Conservation (phyloP, 257 asterid species). For the Cinchona pubescens region DNA sequence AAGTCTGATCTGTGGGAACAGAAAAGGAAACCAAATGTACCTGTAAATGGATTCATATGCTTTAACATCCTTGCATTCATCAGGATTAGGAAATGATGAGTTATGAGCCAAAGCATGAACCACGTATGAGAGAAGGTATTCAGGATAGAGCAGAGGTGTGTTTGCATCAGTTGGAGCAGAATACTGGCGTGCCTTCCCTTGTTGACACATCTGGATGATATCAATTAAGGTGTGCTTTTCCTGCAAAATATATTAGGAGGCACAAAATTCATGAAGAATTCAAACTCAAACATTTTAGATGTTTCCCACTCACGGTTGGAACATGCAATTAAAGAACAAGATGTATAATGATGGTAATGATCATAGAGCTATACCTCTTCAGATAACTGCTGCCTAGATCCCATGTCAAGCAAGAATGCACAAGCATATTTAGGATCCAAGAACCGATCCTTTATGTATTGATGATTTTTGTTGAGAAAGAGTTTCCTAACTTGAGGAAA, state of each 20-base stretch:
- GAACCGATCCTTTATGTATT: constrained; percentile 80
- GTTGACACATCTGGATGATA: constrained; percentile 87
- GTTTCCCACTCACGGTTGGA: not conserved
- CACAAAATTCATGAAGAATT: constrained; percentile 8
- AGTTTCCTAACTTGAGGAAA: constrained; percentile 76
- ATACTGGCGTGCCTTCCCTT: constrained; percentile 67
- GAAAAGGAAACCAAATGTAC: constrained; percentile 46
- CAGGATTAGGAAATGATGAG: constrained; percentile 74
- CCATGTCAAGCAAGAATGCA: constrained; percentile 75
- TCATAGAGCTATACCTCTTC: constrained; percentile 18
- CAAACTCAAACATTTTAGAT: not conserved
- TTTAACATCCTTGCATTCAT: constrained; percentile 78
- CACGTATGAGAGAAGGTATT: constrained; percentile 72
- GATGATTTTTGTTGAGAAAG: constrained; percentile 76
- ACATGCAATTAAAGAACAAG: not conserved
- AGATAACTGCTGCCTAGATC: constrained; percentile 43
- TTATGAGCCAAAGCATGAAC: constrained; percentile 93
- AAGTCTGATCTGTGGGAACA: constrained; percentile 13
- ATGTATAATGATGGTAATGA: not conserved
- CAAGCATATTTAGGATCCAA: constrained; percentile 90
- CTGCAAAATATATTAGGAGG: constrained; percentile 48
- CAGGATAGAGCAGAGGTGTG: constrained; percentile 64
- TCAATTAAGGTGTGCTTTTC: constrained; percentile 72
- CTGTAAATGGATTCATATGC: constrained; percentile 79
- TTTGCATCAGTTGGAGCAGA: constrained; percentile 58